Evolutionary conservation across 768 basidiomycete species (phyloP).

Genomic region (Calocera viscosa): DNA sequence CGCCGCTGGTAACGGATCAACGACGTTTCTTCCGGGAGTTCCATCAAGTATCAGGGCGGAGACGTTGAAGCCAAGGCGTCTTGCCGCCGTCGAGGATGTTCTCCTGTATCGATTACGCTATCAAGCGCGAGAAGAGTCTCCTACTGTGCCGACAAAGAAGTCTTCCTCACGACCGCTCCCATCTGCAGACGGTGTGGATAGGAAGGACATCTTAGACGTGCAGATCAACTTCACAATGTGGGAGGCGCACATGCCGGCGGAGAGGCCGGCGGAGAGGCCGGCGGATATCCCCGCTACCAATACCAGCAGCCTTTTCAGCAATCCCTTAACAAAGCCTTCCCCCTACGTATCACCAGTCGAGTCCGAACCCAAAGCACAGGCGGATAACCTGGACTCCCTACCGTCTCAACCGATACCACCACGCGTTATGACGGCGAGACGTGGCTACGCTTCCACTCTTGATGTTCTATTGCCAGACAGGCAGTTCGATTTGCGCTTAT

Average conservation of each 20-base stretch:
- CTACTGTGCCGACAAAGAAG: not conserved
- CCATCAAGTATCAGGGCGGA: not conserved
- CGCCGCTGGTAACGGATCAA: not conserved
- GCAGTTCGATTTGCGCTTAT: constrained; percentile 47
- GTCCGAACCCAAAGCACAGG: not conserved
- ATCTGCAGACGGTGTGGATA: not conserved
- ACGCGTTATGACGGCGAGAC: constrained; percentile 27
- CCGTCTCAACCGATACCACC: constrained; percentile 32
- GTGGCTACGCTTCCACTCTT: constrained; percentile 1
- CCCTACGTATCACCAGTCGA: not conserved
- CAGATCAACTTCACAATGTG: not conserved
- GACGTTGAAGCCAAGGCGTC: not conserved
- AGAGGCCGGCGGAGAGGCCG: too few relatives aligned
- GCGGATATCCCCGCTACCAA: too few relatives aligned
- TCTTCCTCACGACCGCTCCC: not conserved
- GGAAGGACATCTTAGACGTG: not conserved
- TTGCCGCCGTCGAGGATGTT: not conserved
- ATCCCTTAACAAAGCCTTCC: too few relatives aligned
- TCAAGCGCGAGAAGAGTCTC: not conserved
- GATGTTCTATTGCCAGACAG: constrained; percentile 24
- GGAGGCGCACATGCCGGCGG: not conserved
- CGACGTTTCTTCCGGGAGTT: not conserved
- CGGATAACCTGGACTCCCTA: not conserved
- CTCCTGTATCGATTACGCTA: not conserved
- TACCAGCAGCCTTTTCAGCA: too few relatives aligned